Percentiles rank a stretch among this genome's conserved stretches.
phyloP scores from a whole-genome alignment of 106 monocot species.

The Posidonia australis region DNA sequence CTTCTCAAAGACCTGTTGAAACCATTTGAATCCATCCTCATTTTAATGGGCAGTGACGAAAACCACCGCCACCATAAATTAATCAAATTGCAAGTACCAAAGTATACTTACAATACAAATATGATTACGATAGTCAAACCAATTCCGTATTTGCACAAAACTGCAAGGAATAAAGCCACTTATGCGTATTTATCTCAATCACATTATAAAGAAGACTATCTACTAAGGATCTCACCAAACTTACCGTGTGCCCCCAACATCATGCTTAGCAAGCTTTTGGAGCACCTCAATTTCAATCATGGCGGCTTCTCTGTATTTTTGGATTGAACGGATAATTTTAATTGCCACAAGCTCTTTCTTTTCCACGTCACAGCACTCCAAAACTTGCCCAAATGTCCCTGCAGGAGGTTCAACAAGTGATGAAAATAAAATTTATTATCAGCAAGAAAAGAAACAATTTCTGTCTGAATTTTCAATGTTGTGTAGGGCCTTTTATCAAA shows the following conservation, averaged over 20 bases:
- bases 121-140: conserved; percentile 99
- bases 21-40: conserved; percentile 20
- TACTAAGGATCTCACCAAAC: conserved; percentile 10
- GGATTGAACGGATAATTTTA: conserved; percentile 79
- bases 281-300: conserved; percentile 95
- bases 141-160: conserved; percentile 99
- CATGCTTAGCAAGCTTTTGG: conserved; percentile 71
- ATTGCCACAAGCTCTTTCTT: conserved; percentile 75
- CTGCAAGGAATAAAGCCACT: conserved; percentile 58
- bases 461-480: background rate
- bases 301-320: conserved; percentile 90
- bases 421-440: background rate
- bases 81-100: conserved; percentile 29
- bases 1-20: conserved; percentile 93
- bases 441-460: background rate
- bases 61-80: conserved; percentile 12
- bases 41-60: conserved; percentile 12
- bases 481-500: background rate
- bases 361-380: conserved; percentile 95
- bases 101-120: conserved; percentile 98
- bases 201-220: background rate
- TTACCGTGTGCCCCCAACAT: conserved; percentile 63
- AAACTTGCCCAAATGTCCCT: conserved; percentile 97
- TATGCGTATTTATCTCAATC: conserved; percentile 30
- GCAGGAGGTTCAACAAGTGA: background rate